Evolutionary conservation across 75 land plant genomes (phyloP), one percentile per base, ranked within the genome.

Genomic region (Ceratopteris richardii): DNA sequence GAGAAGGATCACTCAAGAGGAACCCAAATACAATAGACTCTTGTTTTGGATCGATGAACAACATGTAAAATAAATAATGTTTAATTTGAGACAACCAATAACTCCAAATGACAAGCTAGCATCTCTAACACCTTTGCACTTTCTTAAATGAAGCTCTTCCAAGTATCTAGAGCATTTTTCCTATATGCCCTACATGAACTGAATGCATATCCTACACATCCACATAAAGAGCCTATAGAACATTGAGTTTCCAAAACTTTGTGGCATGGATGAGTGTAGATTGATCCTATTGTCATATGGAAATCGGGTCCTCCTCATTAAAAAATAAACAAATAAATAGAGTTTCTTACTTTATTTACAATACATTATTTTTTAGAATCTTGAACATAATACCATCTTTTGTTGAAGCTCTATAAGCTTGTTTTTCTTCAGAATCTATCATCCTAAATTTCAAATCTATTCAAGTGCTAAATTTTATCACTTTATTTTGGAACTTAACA

Each of bases 101-200:
- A 81, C 80, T 54, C 86, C 56, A 7, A 51, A 66, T 16, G 76
- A 75, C 9, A 94, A 75, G 16, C 83, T 91, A 61, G 68, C 81
- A 72, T 94, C 98, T 46, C 81, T 90, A 42, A 90, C 88, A 7
- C 98, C 96, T 11, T 44, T 43, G 60, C 96, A 90, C 44, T 94
- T 94, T 67, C 98, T 86, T 55, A 94, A 70, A 59, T 88, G 83
- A 28, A 94, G 56, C 47, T 86, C 96, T 57, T 37, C 72, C 29
- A 94, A 63, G 10, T 76, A 69, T 29, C 56, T 64, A 59, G 80
- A 75, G 43, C 72, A 74, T 53, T 68, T n/a, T 68, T 26, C 82
- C 91, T 67, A 95, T 77, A 9, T 76, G 63, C 51, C 68, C 70
- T 48, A 95, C 51, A 10, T 77, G 83, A n/a, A 75, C 51, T 58